These are phyloP conservation scores for Pythium insidiosum DNA, from an alignment of 352 stramenopile species.

Conservation along the genomic window DNA sequence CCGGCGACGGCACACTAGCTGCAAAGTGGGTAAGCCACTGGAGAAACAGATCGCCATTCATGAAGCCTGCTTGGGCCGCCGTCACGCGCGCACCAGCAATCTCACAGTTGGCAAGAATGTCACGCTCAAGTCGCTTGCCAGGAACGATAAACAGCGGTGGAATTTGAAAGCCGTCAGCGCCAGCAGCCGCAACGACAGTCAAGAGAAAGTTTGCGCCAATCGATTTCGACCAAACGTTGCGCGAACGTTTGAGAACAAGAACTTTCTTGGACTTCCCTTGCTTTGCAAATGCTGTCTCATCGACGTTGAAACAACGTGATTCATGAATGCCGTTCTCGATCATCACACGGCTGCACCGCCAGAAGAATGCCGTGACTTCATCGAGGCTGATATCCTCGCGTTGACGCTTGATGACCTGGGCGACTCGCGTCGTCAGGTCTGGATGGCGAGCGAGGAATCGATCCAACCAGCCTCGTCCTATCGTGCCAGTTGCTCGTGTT, in stretches of 20 bases:
- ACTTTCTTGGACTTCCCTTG: slow-evolving; percentile 6
- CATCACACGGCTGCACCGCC: too few relatives aligned
- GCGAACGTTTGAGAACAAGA: slow-evolving; percentile 1
- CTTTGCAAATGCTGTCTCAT: slow-evolving; percentile 8
- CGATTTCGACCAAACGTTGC: slow-evolving; percentile 6
- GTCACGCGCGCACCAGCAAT: slow-evolving; percentile 1
- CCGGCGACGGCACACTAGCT: neutral
- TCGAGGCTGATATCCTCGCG: too few relatives aligned
- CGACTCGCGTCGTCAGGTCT: too few relatives aligned
- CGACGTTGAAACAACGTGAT: slow-evolving; percentile 5
- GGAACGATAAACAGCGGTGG: slow-evolving; percentile 7
- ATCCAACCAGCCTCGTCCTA: neutral
- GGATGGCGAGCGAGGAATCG: neutral
- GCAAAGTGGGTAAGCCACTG: slow-evolving; percentile 5
- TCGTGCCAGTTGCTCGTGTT: neutral
- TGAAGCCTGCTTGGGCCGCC: slow-evolving; percentile 2
- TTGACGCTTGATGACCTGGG: too few relatives aligned
- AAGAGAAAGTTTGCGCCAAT: slow-evolving; percentile 6
- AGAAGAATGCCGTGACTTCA: too few relatives aligned
- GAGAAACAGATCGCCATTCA: slow-evolving; percentile 1
- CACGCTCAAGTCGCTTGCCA: slow-evolving; percentile 6
- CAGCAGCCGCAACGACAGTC: neutral
- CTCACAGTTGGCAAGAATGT: neutral
- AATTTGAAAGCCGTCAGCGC: neutral
- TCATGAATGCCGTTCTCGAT: neutral